Conservation (phyloP, 116 monocot genomes). For the Posidonia oceanica region DNA sequence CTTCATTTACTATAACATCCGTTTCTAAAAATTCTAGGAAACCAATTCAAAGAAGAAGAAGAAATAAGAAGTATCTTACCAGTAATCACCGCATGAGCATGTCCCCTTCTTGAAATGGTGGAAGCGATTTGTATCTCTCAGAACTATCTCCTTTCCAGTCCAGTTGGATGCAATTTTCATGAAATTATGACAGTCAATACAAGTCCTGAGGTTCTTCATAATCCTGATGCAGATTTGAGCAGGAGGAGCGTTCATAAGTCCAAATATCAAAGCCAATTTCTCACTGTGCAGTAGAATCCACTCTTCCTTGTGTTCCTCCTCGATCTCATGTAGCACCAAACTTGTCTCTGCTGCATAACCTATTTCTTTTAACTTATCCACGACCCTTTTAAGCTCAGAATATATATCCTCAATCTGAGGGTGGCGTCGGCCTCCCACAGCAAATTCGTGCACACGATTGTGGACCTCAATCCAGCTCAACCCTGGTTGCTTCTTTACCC, state of each 20-base stretch:
- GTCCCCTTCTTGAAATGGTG: constrained; percentile 24
- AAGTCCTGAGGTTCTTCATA: constrained; percentile 34
- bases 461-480: constrained; percentile 54
- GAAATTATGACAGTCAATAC: constrained; percentile 34
- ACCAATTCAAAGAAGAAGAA: too few relatives aligned
- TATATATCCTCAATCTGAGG: constrained; percentile 23
- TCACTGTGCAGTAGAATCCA: constrained; percentile 21
- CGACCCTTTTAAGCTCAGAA: constrained; percentile 12
- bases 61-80: constrained; percentile 7
- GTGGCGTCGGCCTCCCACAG: constrained; percentile 37
- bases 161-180: constrained; percentile 24
- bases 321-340: constrained; percentile 18
- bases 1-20: too few relatives aligned
- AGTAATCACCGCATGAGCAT: constrained; percentile 26
- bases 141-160: constrained; percentile 15
- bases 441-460: constrained; percentile 37
- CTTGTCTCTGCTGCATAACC: constrained; percentile 21
- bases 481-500: constrained; percentile 30
- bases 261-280: constrained; percentile 28
- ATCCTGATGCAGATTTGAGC: constrained; percentile 15
- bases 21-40: too few relatives aligned
- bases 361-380: constrained; percentile 16
- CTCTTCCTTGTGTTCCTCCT: constrained; percentile 25
- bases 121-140: constrained; percentile 28
- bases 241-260: constrained; percentile 19